phyloP scores from a whole-genome alignment of 495 filamentous ascomycete species.

The Letharia lupina region DNA sequence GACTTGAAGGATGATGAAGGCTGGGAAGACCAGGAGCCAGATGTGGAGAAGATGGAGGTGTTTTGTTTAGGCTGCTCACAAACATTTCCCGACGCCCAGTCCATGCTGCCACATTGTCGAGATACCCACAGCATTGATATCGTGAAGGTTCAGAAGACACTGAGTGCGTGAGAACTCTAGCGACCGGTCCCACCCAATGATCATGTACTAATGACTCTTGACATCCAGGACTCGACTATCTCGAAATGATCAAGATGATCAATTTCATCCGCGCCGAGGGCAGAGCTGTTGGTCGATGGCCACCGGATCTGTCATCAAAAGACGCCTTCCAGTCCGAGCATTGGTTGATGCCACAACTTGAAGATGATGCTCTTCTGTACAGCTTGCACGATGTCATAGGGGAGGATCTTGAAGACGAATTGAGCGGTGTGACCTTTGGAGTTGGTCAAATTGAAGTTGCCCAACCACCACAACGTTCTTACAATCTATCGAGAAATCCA shows the following conservation, averaged over 20 bases:
- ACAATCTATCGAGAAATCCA: not conserved
- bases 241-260: conserved; percentile 72
- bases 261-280: conserved; percentile 65
- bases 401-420: conserved; percentile 19
- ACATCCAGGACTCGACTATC: conserved; percentile 63
- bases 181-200: not conserved
- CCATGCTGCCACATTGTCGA: conserved; percentile 67
- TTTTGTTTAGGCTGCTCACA: conserved; percentile 64
- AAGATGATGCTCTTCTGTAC: conserved; percentile 81
- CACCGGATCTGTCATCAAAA: conserved; percentile 48
- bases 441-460: not conserved
- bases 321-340: conserved; percentile 60
- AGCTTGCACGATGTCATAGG: conserved; percentile 67
- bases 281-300: conserved; percentile 39
- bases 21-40: conserved; percentile 74
- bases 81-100: conserved; percentile 53
- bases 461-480: not conserved
- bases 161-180: conserved; percentile 42
- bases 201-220: not conserved
- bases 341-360: conserved; percentile 75
- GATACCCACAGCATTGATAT: conserved; percentile 69
- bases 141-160: conserved; percentile 48
- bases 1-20: conserved; percentile 49
- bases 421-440: not conserved
- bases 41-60: conserved; percentile 55